Conservation (phyloP, 1,284 basidiomycete genomes). For the Boletus albobrunnescens region DNA sequence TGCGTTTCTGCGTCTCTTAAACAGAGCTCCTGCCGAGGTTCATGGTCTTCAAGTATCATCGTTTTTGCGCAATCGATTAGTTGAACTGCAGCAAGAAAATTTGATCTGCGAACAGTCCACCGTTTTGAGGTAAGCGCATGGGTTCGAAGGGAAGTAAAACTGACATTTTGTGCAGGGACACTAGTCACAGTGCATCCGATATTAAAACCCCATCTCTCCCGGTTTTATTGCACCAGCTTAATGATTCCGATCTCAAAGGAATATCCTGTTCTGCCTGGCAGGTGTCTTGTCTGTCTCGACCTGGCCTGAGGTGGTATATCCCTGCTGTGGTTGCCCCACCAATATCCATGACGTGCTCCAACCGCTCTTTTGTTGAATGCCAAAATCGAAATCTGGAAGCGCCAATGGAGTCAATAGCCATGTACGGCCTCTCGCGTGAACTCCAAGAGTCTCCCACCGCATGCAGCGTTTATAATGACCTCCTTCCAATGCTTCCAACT, state of each 20-base stretch:
- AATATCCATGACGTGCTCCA: conserved; percentile 69
- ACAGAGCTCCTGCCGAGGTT: conserved; percentile 59
- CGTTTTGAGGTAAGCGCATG: conserved; percentile 45
- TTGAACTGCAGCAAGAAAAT: conserved; percentile 46
- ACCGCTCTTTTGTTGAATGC: conserved; percentile 77
- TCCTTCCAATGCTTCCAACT: conserved; percentile 62
- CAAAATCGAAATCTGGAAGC: conserved; percentile 61
- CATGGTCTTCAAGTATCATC: conserved; percentile 58
- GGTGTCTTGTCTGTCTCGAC: conserved; percentile 76
- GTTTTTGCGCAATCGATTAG: conserved; percentile 51
- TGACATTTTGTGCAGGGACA: conserved; percentile 22
- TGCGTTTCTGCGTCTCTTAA: conserved; percentile 73
- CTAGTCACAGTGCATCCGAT: conserved; percentile 18
- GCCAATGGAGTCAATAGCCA: conserved; percentile 66
- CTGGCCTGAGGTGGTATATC: conserved; percentile 76
- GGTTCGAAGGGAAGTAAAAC: conserved; percentile 11
- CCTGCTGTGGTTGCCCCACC: conserved; percentile 84
- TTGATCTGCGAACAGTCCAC: conserved; percentile 41
- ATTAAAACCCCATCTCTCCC: conserved; percentile 30
- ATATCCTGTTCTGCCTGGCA: conserved; percentile 67
- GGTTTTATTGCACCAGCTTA: conserved; percentile 38
- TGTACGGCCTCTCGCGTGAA: conserved; percentile 83
- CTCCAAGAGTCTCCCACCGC: conserved; percentile 62
- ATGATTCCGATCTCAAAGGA: conserved; percentile 49
- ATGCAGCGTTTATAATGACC: conserved; percentile 46